A percentile compares a stretch with the other conserved stretches of the same genome.
These are phyloP conservation scores for Penicillium argentinense DNA, from an alignment of 495 filamentous ascomycete species.

Conservation along the genomic window DNA sequence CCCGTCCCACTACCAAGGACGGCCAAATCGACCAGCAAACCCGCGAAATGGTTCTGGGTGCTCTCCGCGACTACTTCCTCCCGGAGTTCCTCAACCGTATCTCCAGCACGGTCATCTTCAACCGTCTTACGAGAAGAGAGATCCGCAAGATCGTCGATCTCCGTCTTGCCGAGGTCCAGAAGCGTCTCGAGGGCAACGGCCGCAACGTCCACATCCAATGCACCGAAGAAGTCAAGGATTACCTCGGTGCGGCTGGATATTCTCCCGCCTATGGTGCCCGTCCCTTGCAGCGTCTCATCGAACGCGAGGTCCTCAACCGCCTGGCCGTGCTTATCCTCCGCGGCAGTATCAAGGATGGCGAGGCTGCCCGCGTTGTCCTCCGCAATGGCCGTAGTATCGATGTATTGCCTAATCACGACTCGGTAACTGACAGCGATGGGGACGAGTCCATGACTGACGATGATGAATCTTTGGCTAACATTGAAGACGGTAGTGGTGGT, in stretches of 20 bases:
- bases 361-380: constrained; percentile 74
- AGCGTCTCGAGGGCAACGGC: constrained; percentile 74
- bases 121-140: constrained; percentile 82
- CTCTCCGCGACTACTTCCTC: constrained; percentile 91
- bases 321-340: constrained; percentile 87
- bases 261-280: constrained; percentile 92
- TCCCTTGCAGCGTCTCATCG: constrained; percentile 83
- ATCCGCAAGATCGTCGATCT: constrained; percentile 96
- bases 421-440: constrained; percentile 44
- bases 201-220: constrained; percentile 78
- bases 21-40: constrained; percentile 88
- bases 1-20: constrained; percentile 70
- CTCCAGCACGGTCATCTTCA: constrained; percentile 94
- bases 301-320: constrained; percentile 93
- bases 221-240: constrained; percentile 81
- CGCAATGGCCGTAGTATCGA: constrained; percentile 72
- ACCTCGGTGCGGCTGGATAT: constrained; percentile 85
- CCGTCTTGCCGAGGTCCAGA: constrained; percentile 85
- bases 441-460: constrained; percentile 72
- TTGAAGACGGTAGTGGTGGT: constrained; percentile 56
- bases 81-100: constrained; percentile 99
- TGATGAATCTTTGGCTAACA: constrained; percentile 67
- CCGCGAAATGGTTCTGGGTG: constrained; percentile 80
- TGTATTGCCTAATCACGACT: constrained; percentile 80
- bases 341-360: constrained; percentile 80